A percentile compares a stretch with the other conserved stretches of the same genome.
phyloP scores from a whole-genome alignment of 1,284 basidiomycete genomes.

The Puccinia horiana region DNA sequence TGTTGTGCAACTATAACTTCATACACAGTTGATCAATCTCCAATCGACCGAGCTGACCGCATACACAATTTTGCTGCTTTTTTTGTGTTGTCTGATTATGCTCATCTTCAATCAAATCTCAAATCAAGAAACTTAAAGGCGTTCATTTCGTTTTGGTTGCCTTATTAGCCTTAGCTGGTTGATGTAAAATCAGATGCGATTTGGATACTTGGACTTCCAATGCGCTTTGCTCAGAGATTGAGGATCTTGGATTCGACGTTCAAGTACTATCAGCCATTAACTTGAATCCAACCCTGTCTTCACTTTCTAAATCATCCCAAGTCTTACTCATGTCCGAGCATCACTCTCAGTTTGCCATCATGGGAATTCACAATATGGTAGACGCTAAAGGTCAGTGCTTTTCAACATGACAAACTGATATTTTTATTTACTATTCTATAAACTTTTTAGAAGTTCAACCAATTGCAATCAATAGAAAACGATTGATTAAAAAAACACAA shows the following conservation, averaged over 20 bases:
- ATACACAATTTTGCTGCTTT: too few relatives aligned
- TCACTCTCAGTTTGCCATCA: conserved; percentile 5
- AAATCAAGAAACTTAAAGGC: conserved; percentile 72
- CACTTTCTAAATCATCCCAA: background rate
- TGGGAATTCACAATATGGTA: conserved; percentile 9
- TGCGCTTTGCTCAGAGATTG: conserved; percentile 80
- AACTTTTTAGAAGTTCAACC: too few relatives aligned
- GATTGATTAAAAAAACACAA: too few relatives aligned
- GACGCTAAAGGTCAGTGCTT: conserved; percentile 30
- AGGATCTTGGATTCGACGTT: conserved; percentile 86
- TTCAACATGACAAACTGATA: too few relatives aligned
- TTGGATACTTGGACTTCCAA: conserved; percentile 70
- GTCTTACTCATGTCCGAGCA: background rate
- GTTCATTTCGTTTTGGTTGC: conserved; percentile 73
- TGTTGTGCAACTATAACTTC: too few relatives aligned
- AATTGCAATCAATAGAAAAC: too few relatives aligned
- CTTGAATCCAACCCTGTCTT: conserved; percentile 4
- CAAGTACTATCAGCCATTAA: conserved; percentile 74
- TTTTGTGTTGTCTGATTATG: too few relatives aligned
- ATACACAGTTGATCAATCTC: too few relatives aligned
- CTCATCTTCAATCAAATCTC: conserved; percentile 73
- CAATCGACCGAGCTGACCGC: too few relatives aligned
- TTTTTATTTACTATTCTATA: background rate
- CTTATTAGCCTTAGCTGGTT: conserved; percentile 71
- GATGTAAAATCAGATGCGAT: conserved; percentile 75